Evolutionary conservation across 306 rosid species (phyloP), one percentile per base, ranked within the genome.

Genomic region (Glycyrrhiza uralensis): DNA sequence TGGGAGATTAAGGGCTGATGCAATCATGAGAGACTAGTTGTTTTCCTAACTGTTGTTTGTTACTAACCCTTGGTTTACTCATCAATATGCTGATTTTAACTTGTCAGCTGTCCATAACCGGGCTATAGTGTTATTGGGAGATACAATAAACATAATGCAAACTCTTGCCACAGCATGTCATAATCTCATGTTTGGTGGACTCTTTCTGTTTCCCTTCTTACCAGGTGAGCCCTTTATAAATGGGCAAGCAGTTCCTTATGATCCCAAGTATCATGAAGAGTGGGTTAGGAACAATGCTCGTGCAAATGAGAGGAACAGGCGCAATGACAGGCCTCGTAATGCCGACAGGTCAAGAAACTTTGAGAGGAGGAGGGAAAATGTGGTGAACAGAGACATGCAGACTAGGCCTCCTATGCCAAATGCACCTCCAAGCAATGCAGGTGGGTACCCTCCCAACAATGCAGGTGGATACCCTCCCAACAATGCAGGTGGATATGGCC

Each of bases 221-320:
- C 50, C 83, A 91, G 99, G 99, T 12, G 97, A 95, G 80, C 99
- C 99, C 42, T 95, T 95, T 71, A 91, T 95, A 20, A 81, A 95
- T 39, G 97, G 99, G 24, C 74, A 89, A 74, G 97, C 96, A 2
- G 96, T 95, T 61, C 93, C 99, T 2, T 95, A 95, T 84, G 99
- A 95, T 50, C 87, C 96, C 20, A 89, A 89, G 77, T 95, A 88
- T 80, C 96, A 95, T 26, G 96, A 91, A 47, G 99, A 95, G 57
- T 91, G 97, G 97, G 87, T 89, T 57, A 86, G 95, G 65, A 95
- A 89, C 90, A 95, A 95, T 75, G 87, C 88, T 11, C 80, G 92
- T 36, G 99, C 99, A 4, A 95, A 91, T 45, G 99, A 91, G 76
- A 95, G 99, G 76, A 89, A 94, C 76, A 94, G 91, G 66, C 92